Conservation (phyloP, 306 rosid species). For the Vigna reflexopilosa region DNA sequence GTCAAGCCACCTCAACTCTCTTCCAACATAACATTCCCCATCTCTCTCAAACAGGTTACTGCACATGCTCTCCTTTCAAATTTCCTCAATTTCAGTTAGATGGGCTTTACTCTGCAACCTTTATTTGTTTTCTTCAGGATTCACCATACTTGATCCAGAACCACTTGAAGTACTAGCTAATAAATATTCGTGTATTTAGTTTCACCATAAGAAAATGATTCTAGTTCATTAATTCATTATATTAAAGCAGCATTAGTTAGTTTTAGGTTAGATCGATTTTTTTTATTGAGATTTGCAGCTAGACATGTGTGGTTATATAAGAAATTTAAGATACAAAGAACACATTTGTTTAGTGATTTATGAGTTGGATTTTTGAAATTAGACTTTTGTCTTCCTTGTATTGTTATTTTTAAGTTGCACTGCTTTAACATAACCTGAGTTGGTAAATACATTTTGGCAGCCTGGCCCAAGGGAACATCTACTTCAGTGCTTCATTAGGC, state of each 20-base stretch:
- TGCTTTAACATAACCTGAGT: constrained; percentile 18
- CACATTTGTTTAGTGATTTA: background rate
- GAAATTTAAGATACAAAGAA: background rate
- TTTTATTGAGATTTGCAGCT: background rate
- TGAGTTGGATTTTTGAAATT: background rate
- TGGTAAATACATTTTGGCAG: constrained; percentile 60
- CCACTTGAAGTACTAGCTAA: background rate
- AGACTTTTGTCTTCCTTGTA: background rate
- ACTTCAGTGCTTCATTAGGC: constrained; percentile 85
- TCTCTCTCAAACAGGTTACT: constrained; percentile 88
- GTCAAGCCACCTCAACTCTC: constrained; percentile 77
- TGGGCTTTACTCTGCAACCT: background rate
- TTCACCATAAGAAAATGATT: background rate
- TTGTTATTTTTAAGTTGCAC: constrained; percentile 10
- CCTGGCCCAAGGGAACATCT: constrained; percentile 93
- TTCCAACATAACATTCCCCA: constrained; percentile 80
- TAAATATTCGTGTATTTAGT: background rate
- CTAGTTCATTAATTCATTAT: background rate
- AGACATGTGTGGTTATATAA: background rate
- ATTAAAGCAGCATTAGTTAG: background rate
- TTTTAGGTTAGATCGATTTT: too few species aligned
- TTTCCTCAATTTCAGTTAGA: background rate
- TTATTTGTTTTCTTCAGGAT: background rate
- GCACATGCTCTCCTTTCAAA: background rate
- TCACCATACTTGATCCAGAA: background rate